Conservation (phyloP, 2,329 filamentous ascomycete genomes). For the Aspergillus caelatus region DNA sequence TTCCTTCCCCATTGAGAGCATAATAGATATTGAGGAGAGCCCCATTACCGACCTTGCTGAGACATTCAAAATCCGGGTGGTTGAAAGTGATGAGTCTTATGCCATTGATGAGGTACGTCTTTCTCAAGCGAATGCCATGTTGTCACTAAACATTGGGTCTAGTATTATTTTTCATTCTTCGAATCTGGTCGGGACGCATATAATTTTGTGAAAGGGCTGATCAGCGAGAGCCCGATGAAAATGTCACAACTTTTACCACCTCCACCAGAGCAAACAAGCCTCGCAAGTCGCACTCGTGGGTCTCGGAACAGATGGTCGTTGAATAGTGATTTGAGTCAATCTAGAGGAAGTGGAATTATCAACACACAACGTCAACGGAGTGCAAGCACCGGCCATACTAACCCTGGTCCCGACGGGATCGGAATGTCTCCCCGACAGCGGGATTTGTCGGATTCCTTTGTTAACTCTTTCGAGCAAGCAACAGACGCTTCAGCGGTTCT, state of each 20-base stretch:
- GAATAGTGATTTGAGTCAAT: conserved; percentile 20
- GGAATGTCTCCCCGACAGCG: conserved; percentile 57
- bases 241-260: conserved; percentile 35
- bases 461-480: conserved; percentile 72
- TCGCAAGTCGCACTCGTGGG: conserved; percentile 19
- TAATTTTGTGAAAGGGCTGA: conserved; percentile 71
- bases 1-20: conserved; percentile 81
- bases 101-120: conserved; percentile 81
- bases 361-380: conserved; percentile 54
- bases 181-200: conserved; percentile 81
- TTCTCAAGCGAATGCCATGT: not conserved
- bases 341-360: conserved; percentile 14
- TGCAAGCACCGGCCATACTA: conserved; percentile 62
- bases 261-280: conserved; percentile 16
- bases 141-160: conserved; percentile 20
- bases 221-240: conserved; percentile 64
- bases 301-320: conserved; percentile 26
- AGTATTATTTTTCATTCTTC: conserved; percentile 98
- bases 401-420: conserved; percentile 52
- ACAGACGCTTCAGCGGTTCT: conserved; percentile 72
- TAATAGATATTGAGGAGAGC: conserved; percentile 90
- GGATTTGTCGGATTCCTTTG: conserved; percentile 73
- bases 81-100: conserved; percentile 92
- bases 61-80: conserved; percentile 88
- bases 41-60: conserved; percentile 89